These are phyloP conservation scores for Litchi chinensis DNA, from an alignment of 345 rosid genomes.

Conservation along the genomic window DNA sequence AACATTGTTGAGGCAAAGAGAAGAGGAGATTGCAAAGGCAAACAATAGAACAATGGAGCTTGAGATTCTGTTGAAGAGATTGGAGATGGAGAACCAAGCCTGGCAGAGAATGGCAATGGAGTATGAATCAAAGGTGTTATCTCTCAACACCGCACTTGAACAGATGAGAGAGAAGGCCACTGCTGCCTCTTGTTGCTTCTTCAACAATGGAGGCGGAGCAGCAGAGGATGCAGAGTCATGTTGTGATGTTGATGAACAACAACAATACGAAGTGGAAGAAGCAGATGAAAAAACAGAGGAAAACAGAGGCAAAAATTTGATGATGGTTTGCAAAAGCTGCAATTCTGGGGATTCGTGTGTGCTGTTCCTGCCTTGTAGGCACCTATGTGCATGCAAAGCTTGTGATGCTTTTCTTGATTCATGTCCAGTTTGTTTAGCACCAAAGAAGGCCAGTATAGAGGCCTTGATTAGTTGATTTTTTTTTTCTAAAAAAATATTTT, in stretches of 20 bases:
- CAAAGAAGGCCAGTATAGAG: constrained; percentile 74
- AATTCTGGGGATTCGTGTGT: constrained; percentile 53
- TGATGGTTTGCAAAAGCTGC: constrained; percentile 55
- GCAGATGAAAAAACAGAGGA: constrained; percentile 24
- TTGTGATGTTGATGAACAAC: constrained; percentile 35
- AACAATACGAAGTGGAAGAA: neutral
- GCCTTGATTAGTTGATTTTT: constrained; percentile 46
- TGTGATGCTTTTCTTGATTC: constrained; percentile 59
- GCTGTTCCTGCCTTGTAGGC: constrained; percentile 92
- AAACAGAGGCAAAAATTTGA: neutral
- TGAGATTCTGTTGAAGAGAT: constrained; percentile 48
- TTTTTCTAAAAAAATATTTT: constrained; percentile 39
- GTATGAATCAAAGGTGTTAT: constrained; percentile 53
- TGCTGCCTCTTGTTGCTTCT: constrained; percentile 33
- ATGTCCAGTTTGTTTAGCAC: constrained; percentile 73
- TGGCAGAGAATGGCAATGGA: constrained; percentile 68
- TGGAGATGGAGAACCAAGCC: constrained; percentile 56
- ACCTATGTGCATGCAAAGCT: constrained; percentile 70
- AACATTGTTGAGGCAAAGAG: constrained; percentile 50
- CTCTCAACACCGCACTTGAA: constrained; percentile 53
- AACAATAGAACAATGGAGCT: constrained; percentile 54
- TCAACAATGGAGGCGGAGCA: constrained; percentile 21
- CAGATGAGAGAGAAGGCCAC: constrained; percentile 46
- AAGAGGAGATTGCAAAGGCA: constrained; percentile 61
- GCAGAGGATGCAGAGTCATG: constrained; percentile 63